These are phyloP conservation scores for Talaromyces thailandensis DNA, from an alignment of 495 filamentous ascomycete species.

Conservation along the genomic window DNA sequence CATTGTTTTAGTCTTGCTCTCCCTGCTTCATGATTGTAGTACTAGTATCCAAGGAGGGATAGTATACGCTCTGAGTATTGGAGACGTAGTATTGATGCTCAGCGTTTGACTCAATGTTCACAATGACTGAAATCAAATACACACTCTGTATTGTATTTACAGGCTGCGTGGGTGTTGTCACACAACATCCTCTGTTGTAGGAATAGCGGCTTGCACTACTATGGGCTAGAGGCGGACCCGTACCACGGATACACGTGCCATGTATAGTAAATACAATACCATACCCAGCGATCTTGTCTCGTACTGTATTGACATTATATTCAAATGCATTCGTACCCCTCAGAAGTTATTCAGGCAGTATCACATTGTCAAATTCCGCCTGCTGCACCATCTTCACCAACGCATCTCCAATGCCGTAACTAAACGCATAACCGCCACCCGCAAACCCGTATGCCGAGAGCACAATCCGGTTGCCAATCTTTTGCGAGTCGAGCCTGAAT, in stretches of 20 bases:
- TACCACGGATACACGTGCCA: neutral
- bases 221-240: no score
- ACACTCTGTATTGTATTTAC: neutral
- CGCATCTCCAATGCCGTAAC: constrained; percentile 32
- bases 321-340: neutral
- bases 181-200: neutral
- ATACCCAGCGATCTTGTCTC: neutral
- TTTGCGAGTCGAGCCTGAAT: constrained; percentile 29
- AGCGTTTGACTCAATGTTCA: neutral
- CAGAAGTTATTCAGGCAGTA: constrained; percentile 4
- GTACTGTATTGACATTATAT: neutral
- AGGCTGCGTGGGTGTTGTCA: neutral
- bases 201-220: neutral
- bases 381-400: constrained; percentile 30
- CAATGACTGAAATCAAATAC: neutral
- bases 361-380: constrained; percentile 25
- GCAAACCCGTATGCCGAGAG: constrained; percentile 37
- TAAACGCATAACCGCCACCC: constrained; percentile 36
- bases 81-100: neutral
- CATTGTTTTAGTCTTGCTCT: neutral
- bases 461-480: constrained; percentile 16
- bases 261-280: neutral
- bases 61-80: neutral
- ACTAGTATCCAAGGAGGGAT: neutral
- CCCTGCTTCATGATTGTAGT: neutral